Percentiles rank a stretch among this genome's conserved stretches.
Conservation (phyloP, 2,329 filamentous ascomycete species). For the Zymoseptoria ardabiliae region DNA sequence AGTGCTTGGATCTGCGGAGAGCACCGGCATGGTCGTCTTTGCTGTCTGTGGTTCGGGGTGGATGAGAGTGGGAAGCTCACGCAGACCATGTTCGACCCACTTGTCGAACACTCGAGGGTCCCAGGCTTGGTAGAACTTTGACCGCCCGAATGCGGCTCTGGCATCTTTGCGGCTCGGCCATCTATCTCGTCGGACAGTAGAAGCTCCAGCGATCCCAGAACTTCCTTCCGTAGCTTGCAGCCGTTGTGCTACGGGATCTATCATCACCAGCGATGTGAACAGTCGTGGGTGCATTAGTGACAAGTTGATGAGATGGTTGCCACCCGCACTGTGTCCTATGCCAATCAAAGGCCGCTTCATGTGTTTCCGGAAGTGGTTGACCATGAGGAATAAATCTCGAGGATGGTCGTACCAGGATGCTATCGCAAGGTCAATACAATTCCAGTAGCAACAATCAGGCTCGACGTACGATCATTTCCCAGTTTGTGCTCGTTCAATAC, state of each 20-base stretch:
- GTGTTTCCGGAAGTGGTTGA: slow-evolving; percentile 71
- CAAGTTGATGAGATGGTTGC: slow-evolving; percentile 62
- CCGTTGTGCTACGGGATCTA: slow-evolving; percentile 73
- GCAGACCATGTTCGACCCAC: slow-evolving; percentile 68
- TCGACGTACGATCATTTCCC: slow-evolving; percentile 71
- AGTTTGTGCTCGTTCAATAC: slow-evolving; percentile 67
- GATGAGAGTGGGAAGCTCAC: slow-evolving; percentile 53
- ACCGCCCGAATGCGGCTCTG: slow-evolving; percentile 56
- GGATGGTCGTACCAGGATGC: slow-evolving; percentile 81
- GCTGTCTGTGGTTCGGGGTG: slow-evolving; percentile 36
- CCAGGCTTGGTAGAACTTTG: slow-evolving; percentile 74
- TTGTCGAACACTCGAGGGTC: slow-evolving; percentile 69
- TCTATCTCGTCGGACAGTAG: slow-evolving; percentile 64
- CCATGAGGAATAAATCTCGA: slow-evolving; percentile 74
- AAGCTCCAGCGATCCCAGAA: slow-evolving; percentile 42
- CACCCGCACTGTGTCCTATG: slow-evolving; percentile 86
- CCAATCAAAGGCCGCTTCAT: slow-evolving; percentile 79
- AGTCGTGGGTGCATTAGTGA: slow-evolving; percentile 74
- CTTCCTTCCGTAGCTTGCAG: slow-evolving; percentile 37
- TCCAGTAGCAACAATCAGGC: neutral
- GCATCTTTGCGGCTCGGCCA: slow-evolving; percentile 75
- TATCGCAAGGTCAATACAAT: slow-evolving; percentile 30
- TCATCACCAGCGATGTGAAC: slow-evolving; percentile 63
- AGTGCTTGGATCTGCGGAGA: slow-evolving; percentile 21
- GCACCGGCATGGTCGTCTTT: slow-evolving; percentile 20